A percentile compares a stretch with the other conserved stretches of the same genome.
Evolutionary conservation across 179 eudicot species (phyloP).

Genomic region (Heliamphora pulchella): DNA sequence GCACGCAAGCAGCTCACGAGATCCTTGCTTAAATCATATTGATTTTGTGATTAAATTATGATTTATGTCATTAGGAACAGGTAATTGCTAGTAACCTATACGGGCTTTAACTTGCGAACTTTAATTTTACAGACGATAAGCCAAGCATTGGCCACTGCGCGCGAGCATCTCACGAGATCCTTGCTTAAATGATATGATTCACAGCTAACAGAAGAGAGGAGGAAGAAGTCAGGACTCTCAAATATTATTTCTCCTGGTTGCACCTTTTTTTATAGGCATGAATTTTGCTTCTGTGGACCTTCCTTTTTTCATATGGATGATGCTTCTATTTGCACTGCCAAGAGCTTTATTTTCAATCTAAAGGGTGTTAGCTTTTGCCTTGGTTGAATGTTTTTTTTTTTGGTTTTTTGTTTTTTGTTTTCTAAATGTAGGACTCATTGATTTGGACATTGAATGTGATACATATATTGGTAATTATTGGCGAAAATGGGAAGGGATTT

Average conservation of each 20-base stretch:
- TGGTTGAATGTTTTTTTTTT: neutral
- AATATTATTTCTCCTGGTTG: neutral
- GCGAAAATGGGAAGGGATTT: neutral
- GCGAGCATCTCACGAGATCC: conserved; percentile 48
- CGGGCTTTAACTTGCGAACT: neutral
- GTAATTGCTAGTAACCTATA: neutral
- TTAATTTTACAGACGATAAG: conserved; percentile 37
- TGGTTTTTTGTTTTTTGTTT: no score
- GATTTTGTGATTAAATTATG: neutral
- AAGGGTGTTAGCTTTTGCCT: neutral
- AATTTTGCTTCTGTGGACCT: neutral
- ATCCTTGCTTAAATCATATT: no score
- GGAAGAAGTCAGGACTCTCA: neutral
- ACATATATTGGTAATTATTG: neutral
- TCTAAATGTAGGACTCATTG: neutral
- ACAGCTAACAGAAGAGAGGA: conserved; percentile 4
- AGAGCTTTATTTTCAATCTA: neutral
- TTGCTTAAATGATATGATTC: conserved; percentile 35
- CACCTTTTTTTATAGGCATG: neutral
- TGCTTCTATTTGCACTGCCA: neutral
- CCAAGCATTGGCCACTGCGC: conserved; percentile 56
- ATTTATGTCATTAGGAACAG: neutral
- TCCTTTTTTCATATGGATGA: conserved; percentile 12
- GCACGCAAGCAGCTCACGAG: no score
- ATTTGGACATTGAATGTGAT: neutral